Conservation (phyloP, 108 stramenopile species). For the Cyclotella kingstonii region DNA sequence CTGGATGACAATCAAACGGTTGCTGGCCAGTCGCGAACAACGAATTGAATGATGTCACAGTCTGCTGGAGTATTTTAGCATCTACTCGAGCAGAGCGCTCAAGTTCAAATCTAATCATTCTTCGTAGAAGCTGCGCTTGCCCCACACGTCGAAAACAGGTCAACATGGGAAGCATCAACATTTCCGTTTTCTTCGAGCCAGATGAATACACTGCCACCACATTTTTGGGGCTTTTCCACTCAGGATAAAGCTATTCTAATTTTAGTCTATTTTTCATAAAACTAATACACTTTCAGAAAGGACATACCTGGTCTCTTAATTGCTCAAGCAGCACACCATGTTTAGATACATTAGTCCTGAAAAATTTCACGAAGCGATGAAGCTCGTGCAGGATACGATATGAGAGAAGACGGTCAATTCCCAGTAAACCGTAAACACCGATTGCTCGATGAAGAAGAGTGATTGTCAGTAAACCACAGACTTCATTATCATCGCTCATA, state of each 20-base stretch:
- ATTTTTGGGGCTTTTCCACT: conserved; percentile 38
- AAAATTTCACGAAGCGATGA: conserved; percentile 49
- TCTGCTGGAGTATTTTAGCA: conserved; percentile 41
- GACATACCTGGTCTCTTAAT: conserved; percentile 35
- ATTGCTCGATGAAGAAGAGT: conserved; percentile 36
- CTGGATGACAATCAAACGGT: conserved; percentile 5
- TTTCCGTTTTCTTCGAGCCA: conserved; percentile 51
- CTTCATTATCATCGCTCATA: conserved; percentile 33
- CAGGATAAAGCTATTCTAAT: conserved; percentile 33
- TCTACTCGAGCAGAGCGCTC: conserved; percentile 40
- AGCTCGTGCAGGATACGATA: conserved; percentile 51
- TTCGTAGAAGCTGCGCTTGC: conserved; percentile 56
- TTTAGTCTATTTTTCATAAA: too few species aligned
- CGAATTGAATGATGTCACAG: conserved; percentile 32
- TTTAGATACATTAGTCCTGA: conserved; percentile 27
- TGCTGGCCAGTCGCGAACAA: conserved; percentile 18
- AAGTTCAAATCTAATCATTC: conserved; percentile 46
- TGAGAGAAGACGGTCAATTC: conserved; percentile 54
- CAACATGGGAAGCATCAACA: conserved; percentile 55
- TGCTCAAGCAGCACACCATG: conserved; percentile 40
- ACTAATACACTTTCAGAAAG: too few species aligned
- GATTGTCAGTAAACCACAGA: conserved; percentile 44
- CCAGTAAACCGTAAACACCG: conserved; percentile 54
- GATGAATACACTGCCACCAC: conserved; percentile 38
- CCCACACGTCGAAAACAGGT: conserved; percentile 57